A percentile compares a stretch with the other conserved stretches of the same genome.
Evolutionary conservation across 2,329 filamentous ascomycete species (phyloP).

Genomic region (Corynespora cassiicola): DNA sequence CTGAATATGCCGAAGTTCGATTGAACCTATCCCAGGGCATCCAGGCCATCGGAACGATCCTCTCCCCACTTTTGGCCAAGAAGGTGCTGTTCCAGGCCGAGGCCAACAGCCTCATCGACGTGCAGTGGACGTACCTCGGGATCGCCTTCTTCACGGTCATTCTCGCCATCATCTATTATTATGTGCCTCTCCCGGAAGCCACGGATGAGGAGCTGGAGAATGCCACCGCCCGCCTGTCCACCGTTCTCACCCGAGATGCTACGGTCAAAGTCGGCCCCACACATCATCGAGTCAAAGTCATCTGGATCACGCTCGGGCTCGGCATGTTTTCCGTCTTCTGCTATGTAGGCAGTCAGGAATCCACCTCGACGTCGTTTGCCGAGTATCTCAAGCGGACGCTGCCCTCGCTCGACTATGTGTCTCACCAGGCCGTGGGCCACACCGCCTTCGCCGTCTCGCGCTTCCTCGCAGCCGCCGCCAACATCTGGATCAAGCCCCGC

Average conservation of each 20-base stretch:
- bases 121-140: slow-evolving; percentile 70
- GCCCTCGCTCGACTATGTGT: slow-evolving; percentile 42
- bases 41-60: slow-evolving; percentile 65
- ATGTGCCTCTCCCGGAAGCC: slow-evolving; percentile 67
- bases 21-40: slow-evolving; percentile 67
- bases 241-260: slow-evolving; percentile 43
- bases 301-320: slow-evolving; percentile 63
- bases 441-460: slow-evolving; percentile 65
- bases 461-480: slow-evolving; percentile 61
- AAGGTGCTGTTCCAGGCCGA: slow-evolving; percentile 63
- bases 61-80: slow-evolving; percentile 65
- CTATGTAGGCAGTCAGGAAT: slow-evolving; percentile 68
- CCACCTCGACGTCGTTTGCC: slow-evolving; percentile 56
- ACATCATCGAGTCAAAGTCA: slow-evolving; percentile 56
- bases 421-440: slow-evolving; percentile 62
- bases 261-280: slow-evolving; percentile 48
- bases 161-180: slow-evolving; percentile 66
- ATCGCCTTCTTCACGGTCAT: slow-evolving; percentile 67
- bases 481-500: slow-evolving; percentile 64
- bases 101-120: slow-evolving; percentile 62
- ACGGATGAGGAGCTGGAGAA: slow-evolving; percentile 66
- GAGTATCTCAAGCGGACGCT: slow-evolving; percentile 51
- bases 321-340: slow-evolving; percentile 64
- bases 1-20: slow-evolving; percentile 65
- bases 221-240: slow-evolving; percentile 54